Evolutionary conservation across 768 basidiomycete genomes (phyloP).

Genomic region (Rhodotorula diobovata): DNA sequence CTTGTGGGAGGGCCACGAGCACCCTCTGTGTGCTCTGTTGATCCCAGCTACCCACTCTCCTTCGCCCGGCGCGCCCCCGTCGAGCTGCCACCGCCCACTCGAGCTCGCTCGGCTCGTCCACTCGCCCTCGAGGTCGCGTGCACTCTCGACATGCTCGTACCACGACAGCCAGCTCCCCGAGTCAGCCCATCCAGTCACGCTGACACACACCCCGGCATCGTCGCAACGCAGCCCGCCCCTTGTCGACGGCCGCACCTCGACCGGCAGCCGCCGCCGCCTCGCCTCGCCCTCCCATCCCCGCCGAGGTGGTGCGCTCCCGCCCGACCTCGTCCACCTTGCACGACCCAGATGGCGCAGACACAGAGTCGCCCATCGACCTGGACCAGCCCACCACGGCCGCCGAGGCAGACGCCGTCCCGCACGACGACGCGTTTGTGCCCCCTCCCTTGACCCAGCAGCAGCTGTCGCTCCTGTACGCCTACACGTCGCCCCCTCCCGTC

Average conservation of each 20-base stretch:
- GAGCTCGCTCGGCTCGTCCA: too few species aligned
- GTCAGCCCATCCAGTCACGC: too few species aligned
- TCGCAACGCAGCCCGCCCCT: constrained; percentile 7
- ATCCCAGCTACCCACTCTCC: too few species aligned
- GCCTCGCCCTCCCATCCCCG: constrained; percentile 19
- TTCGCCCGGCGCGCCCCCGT: too few species aligned
- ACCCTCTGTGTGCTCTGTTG: too few species aligned
- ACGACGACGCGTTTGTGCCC: constrained; percentile 9
- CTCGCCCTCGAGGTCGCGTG: too few species aligned
- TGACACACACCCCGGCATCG: background rate
- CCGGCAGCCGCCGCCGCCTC: background rate
- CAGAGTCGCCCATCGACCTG: constrained; percentile 6
- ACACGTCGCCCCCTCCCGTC: constrained; percentile 31
- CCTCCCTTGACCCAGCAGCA: constrained; percentile 22
- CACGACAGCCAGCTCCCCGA: too few species aligned
- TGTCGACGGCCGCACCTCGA: constrained; percentile 1
- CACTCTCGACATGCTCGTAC: background rate
- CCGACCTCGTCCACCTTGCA: background rate
- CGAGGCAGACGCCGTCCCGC: background rate
- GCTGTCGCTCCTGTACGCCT: constrained; percentile 35
- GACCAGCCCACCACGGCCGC: background rate
- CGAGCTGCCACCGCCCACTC: too few species aligned
- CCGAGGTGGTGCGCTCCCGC: constrained; percentile 12
- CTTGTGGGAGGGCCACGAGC: too few species aligned
- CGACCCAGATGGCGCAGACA: constrained; percentile 3